Conservation (phyloP, 495 filamentous ascomycete species). For the Hypoxylon cercidicola region DNA sequence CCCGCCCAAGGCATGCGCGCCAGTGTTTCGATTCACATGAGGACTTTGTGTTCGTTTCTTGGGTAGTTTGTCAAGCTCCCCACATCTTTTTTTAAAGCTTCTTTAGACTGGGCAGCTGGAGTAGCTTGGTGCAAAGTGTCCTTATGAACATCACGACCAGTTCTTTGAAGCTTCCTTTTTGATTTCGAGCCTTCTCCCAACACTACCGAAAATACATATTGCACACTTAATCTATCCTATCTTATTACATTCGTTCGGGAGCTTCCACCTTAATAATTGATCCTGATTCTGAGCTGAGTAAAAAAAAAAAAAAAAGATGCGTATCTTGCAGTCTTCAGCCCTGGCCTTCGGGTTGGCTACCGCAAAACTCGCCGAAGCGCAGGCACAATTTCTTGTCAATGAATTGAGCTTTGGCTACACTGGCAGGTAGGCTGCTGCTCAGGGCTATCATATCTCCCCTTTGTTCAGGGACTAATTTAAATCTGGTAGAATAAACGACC, state of each 20-base stretch:
- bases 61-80: constrained; percentile 28
- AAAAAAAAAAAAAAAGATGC: constrained; percentile 51
- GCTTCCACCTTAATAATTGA: constrained; percentile 15
- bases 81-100: constrained; percentile 34
- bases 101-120: constrained; percentile 18
- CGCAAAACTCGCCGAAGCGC: constrained; percentile 61
- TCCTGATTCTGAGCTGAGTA: neutral
- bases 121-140: constrained; percentile 49
- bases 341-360: constrained; percentile 60
- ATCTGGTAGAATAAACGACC: constrained; percentile 51
- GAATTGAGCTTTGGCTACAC: constrained; percentile 83
- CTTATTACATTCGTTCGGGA: neutral
- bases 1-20: constrained; percentile 11
- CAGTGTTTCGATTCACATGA: constrained; percentile 6
- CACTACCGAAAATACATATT: constrained; percentile 22
- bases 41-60: constrained; percentile 9
- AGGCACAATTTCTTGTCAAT: constrained; percentile 66
- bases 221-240: constrained; percentile 17
- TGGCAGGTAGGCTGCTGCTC: constrained; percentile 60
- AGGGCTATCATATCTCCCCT: constrained; percentile 26
- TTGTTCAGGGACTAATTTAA: constrained; percentile 15
- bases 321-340: constrained; percentile 49
- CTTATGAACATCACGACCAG: constrained; percentile 32
- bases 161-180: constrained; percentile 12
- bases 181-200: constrained; percentile 9